phyloP scores from a whole-genome alignment of 2,329 filamentous ascomycete species.

The Chrysosporium queenslandicum region DNA sequence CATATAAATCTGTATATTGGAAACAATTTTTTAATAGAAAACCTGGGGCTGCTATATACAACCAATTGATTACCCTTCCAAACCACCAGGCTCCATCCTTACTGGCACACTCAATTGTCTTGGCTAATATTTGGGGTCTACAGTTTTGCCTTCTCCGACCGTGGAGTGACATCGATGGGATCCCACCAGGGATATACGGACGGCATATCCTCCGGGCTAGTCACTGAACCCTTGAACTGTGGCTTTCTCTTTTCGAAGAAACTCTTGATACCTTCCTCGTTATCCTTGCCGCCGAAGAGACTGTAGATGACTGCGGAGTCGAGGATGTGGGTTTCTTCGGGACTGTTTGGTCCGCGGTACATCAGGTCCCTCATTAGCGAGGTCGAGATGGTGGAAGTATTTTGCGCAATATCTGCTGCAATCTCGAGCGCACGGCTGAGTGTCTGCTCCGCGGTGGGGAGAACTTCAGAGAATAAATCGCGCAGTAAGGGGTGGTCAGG shows the following conservation, averaged over 20 bases:
- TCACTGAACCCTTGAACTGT: conserved; percentile 43
- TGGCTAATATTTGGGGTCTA: not conserved
- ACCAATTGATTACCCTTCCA: not conserved
- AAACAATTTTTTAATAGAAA: not conserved
- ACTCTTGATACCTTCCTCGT: conserved; percentile 56
- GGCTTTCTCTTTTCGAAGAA: conserved; percentile 60
- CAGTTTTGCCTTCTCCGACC: conserved; percentile 7
- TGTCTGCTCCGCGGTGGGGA: conserved; percentile 50
- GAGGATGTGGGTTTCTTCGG: conserved; percentile 61
- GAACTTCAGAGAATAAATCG: conserved; percentile 56
- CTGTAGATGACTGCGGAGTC: conserved; percentile 43
- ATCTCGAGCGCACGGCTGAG: conserved; percentile 55
- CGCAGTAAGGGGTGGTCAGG: conserved; percentile 43
- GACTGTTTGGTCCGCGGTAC: conserved; percentile 44
- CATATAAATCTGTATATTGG: not conserved
- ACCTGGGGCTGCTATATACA: not conserved
- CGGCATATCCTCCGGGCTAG: conserved; percentile 51
- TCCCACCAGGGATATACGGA: conserved; percentile 59
- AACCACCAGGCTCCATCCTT: not conserved
- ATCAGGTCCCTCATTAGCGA: conserved; percentile 63
- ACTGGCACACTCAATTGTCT: not conserved
- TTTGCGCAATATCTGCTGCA: conserved; percentile 55
- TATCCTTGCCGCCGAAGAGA: conserved; percentile 44
- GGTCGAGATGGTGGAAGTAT: conserved; percentile 55
- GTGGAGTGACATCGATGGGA: conserved; percentile 38